Percentiles rank a stretch among this genome's conserved stretches.
Evolutionary conservation across 257 asterid species (phyloP).

Genomic region (Henckelia pumila): DNA sequence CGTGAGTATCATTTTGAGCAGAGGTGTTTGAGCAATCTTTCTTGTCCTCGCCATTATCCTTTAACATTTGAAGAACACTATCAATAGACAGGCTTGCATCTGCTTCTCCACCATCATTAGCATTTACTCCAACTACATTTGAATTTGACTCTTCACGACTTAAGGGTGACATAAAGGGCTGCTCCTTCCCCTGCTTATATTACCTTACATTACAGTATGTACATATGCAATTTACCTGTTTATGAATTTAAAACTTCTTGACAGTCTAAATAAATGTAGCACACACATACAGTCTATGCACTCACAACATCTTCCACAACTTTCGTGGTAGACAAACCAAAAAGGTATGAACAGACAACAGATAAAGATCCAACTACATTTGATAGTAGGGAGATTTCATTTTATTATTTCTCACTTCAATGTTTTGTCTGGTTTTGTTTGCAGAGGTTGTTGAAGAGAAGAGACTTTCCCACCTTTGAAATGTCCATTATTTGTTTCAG

Average conservation of each 20-base stretch:
- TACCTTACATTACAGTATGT: slow-evolving; percentile 1
- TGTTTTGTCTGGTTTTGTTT: too few species aligned
- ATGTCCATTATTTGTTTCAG: too few species aligned
- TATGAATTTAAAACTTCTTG: neutral
- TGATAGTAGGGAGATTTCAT: too few species aligned
- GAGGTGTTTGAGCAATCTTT: slow-evolving; percentile 13
- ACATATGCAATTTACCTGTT: neutral
- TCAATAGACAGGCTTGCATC: slow-evolving; percentile 38
- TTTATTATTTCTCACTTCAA: too few species aligned
- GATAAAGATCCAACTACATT: neutral
- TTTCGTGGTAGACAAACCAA: neutral
- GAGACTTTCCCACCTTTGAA: too few species aligned
- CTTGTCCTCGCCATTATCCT: slow-evolving; percentile 34
- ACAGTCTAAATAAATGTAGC: neutral
- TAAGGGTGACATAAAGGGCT: slow-evolving; percentile 35
- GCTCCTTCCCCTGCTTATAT: slow-evolving; percentile 47
- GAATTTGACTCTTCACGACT: slow-evolving; percentile 23
- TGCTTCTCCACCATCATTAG: slow-evolving; percentile 28
- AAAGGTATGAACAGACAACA: neutral
- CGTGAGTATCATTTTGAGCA: slow-evolving; percentile 20
- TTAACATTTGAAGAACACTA: slow-evolving; percentile 51
- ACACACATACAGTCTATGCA: neutral
- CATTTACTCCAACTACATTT: slow-evolving; percentile 26
- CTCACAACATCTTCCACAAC: neutral
- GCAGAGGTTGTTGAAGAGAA: too few species aligned